These are phyloP conservation scores for Beauveria varroae DNA, from an alignment of 2,329 filamentous ascomycete genomes.

Conservation along the genomic window DNA sequence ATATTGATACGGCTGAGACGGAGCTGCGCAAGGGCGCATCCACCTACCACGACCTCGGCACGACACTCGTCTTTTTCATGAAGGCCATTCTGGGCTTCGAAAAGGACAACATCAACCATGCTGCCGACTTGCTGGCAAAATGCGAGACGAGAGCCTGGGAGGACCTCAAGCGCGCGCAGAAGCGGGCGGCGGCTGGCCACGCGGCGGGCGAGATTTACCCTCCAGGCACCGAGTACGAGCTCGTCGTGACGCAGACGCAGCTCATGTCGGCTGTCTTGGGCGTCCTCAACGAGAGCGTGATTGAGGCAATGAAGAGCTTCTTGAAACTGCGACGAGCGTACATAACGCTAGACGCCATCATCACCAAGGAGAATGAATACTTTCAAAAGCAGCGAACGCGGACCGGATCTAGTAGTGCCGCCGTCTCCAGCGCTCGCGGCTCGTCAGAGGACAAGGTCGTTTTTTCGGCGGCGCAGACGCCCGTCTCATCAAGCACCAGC, in stretches of 20 bases:
- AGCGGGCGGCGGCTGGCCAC: conserved; percentile 37
- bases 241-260: conserved; percentile 79
- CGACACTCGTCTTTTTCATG: conserved; percentile 77
- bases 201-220: conserved; percentile 50
- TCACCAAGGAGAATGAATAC: conserved; percentile 56
- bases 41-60: conserved; percentile 80
- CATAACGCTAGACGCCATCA: conserved; percentile 69
- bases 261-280: conserved; percentile 84
- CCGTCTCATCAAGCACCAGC: not conserved
- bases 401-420: conserved; percentile 17
- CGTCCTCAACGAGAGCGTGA: conserved; percentile 86
- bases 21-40: conserved; percentile 66
- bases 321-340: conserved; percentile 90
- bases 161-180: conserved; percentile 69
- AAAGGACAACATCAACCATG: conserved; percentile 82
- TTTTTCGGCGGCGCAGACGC: conserved; percentile 26
- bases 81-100: conserved; percentile 84
- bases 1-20: conserved; percentile 75
- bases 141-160: conserved; percentile 71
- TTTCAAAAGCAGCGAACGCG: conserved; percentile 28
- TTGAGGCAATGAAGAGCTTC: conserved; percentile 84
- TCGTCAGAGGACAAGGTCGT: not conserved
- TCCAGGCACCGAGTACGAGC: conserved; percentile 75
- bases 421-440: not conserved
- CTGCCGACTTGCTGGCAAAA: conserved; percentile 61